phyloP scores from a whole-genome alignment of 129 eudicot genomes.

The Calendula officinalis region DNA sequence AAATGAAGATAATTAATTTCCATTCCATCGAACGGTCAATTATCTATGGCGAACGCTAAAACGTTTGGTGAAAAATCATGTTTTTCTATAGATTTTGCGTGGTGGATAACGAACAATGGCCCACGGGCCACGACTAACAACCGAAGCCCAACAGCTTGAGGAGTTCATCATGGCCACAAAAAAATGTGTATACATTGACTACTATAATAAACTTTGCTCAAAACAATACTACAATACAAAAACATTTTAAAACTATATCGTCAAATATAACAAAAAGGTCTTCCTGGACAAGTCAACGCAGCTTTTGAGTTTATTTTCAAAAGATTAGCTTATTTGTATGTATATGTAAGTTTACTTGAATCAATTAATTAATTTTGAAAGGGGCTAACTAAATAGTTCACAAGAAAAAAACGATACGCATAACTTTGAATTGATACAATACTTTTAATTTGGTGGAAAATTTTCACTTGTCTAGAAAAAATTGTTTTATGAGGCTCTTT shows the following conservation, averaged over 20 bases:
- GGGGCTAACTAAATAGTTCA: no score
- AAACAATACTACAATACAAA: neutral
- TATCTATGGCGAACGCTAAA: neutral
- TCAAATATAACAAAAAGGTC: neutral
- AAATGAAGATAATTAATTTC: neutral
- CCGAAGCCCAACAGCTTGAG: constrained; percentile 1
- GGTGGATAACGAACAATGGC: neutral
- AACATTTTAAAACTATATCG: neutral
- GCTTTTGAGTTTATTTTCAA: no score
- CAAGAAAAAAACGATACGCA: no score
- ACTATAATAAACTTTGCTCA: neutral
- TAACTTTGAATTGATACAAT: no score
- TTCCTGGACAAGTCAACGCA: no score
- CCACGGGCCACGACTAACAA: neutral
- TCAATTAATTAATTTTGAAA: no score
- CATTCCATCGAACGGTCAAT: constrained; percentile 1
- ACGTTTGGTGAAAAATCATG: constrained; percentile 4
- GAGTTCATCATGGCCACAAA: constrained; percentile 21
- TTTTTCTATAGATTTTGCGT: neutral
- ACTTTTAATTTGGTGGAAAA: no score
- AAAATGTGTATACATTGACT: neutral
- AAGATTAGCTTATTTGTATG: no score
- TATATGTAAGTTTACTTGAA: no score
- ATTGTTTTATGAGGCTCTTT: no score
- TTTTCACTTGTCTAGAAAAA: no score